phyloP scores from a whole-genome alignment of 495 filamentous ascomycete species.

The Aspergillus asperescens region DNA sequence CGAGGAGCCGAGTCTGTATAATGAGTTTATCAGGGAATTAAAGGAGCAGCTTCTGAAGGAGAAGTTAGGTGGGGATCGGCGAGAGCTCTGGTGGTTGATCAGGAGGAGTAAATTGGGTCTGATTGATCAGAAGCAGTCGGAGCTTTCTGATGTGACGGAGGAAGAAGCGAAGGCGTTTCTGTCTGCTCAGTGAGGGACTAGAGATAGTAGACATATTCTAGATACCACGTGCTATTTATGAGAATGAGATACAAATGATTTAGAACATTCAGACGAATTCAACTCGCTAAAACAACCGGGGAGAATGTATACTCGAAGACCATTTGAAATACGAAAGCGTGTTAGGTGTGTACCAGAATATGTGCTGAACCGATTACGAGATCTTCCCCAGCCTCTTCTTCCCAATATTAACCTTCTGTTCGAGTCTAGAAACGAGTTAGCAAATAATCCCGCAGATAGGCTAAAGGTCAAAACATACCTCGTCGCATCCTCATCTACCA shows the following conservation, averaged over 20 bases:
- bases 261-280: background rate
- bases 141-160: slow-evolving; percentile 57
- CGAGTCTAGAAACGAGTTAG: slow-evolving; percentile 41
- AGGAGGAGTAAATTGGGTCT: slow-evolving; percentile 63
- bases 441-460: slow-evolving; percentile 8
- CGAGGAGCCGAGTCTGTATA: slow-evolving; percentile 74
- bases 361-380: slow-evolving; percentile 33
- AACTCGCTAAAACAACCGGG: slow-evolving; percentile 1
- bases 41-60: slow-evolving; percentile 67
- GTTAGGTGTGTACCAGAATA: background rate
- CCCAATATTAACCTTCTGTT: slow-evolving; percentile 73
- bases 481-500: slow-evolving; percentile 71
- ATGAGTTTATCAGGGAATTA: slow-evolving; percentile 63
- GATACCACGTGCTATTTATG: slow-evolving; percentile 7
- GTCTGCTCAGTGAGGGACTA: slow-evolving; percentile 23
- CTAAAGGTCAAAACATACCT: slow-evolving; percentile 35
- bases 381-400: slow-evolving; percentile 80
- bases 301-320: background rate
- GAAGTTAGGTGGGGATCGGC: slow-evolving; percentile 73
- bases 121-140: slow-evolving; percentile 57
- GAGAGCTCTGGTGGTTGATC: slow-evolving; percentile 77
- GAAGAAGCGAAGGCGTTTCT: slow-evolving; percentile 59
- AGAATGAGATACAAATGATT: background rate
- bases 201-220: background rate
- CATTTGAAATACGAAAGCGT: background rate